Evolutionary conservation across 768 basidiomycete species (phyloP).

Genomic region (Phylloporus scabripes): DNA sequence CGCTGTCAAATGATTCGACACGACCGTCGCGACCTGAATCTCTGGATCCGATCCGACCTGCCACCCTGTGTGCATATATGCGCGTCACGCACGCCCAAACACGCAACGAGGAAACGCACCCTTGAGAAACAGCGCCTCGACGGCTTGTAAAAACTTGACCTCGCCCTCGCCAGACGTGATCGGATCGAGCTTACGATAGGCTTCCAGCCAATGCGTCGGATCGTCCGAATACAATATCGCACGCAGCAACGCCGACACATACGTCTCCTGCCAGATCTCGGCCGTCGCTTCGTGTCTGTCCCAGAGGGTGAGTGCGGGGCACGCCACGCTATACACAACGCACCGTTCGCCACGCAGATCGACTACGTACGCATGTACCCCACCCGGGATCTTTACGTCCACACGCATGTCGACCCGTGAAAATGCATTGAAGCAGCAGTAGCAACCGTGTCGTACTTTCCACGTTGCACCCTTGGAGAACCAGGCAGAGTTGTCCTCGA

Average conservation of each 20-base stretch:
- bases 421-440: constrained; percentile 98
- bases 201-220: constrained; percentile 82
- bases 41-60: constrained; percentile 98
- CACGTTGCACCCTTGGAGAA: constrained; percentile 79
- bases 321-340: neutral
- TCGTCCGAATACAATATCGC: constrained; percentile 96
- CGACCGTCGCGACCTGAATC: constrained; percentile 94
- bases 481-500: constrained; percentile 91
- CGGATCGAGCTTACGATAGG: constrained; percentile 93
- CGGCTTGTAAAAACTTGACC: constrained; percentile 82
- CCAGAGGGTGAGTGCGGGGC: too few relatives aligned
- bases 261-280: constrained; percentile 97
- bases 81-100: neutral
- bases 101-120: constrained; percentile 36
- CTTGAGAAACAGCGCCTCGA: constrained; percentile 84
- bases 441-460: constrained; percentile 92
- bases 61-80: constrained; percentile 62
- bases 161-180: constrained; percentile 88
- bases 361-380: constrained; percentile 89
- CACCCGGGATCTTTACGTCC: constrained; percentile 97
- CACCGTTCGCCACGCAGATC: constrained; percentile 93
- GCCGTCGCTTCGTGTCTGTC: constrained; percentile 77
- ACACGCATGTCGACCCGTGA: constrained; percentile 94
- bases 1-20: constrained; percentile 93
- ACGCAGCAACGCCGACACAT: constrained; percentile 86